Percentiles rank a stretch among this genome's conserved stretches.
phyloP scores from a whole-genome alignment of 202 grass and related monocot genomes.

The Musa balbisiana region DNA sequence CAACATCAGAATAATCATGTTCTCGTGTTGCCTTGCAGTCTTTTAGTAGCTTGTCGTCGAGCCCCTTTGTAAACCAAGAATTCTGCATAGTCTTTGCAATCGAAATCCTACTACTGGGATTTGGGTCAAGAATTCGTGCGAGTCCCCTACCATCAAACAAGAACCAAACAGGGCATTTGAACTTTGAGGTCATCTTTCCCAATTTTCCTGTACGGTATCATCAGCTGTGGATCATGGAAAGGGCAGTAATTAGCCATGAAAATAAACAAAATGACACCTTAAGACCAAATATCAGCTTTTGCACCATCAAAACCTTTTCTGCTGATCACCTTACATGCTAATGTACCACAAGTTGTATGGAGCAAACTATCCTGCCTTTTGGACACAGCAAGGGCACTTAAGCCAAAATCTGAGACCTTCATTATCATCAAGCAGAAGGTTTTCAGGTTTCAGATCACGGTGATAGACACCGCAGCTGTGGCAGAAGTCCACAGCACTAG shows the following conservation, averaged over 20 bases:
- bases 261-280: conserved; percentile 6
- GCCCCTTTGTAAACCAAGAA: conserved; percentile 1
- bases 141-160: background rate
- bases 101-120: background rate
- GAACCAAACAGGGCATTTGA: conserved; percentile 2
- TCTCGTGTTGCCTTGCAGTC: background rate
- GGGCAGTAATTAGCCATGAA: conserved; percentile 4
- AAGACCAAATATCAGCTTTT: background rate
- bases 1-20: background rate
- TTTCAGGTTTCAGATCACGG: conserved; percentile 4
- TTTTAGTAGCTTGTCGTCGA: background rate
- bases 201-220: background rate
- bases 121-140: background rate
- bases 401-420: conserved; percentile 6
- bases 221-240: background rate
- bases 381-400: background rate
- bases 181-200: background rate
- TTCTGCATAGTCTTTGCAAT: background rate
- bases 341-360: background rate
- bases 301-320: conserved; percentile 8
- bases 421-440: background rate
- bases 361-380: background rate
- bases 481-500: background rate
- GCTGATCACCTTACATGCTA: background rate
- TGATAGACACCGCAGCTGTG: conserved; percentile 8